A percentile compares a stretch with the other conserved stretches of the same genome.
Conservation (phyloP, 202 grass and related monocot genomes). For the Alloteropsis angusta region DNA sequence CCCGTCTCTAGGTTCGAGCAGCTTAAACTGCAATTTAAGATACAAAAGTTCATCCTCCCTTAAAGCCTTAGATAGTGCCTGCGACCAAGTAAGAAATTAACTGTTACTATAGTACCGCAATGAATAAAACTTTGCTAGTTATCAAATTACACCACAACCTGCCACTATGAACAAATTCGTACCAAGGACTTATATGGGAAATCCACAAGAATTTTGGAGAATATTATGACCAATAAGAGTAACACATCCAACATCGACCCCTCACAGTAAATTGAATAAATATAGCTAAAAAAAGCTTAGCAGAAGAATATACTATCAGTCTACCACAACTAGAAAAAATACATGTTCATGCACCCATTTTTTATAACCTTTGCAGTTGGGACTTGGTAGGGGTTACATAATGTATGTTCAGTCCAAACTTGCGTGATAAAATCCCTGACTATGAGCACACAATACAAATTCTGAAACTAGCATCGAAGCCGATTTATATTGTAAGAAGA, state of each 20-base stretch:
- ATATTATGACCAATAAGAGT: conserved; percentile 15
- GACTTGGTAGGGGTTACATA: neutral
- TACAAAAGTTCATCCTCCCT: conserved; percentile 88
- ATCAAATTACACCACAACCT: conserved; percentile 15
- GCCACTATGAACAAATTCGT: neutral
- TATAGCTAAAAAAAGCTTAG: neutral
- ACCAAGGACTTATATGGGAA: neutral
- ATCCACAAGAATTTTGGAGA: neutral
- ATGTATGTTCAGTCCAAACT: neutral
- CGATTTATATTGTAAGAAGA: neutral
- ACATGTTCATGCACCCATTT: neutral
- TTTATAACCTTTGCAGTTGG: neutral
- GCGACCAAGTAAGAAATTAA: conserved; percentile 15
- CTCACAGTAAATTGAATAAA: conserved; percentile 9
- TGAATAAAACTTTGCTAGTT: neutral
- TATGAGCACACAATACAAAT: neutral
- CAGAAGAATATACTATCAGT: neutral
- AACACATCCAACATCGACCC: neutral
- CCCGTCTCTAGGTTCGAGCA: conserved; percentile 83
- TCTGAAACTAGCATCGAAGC: neutral
- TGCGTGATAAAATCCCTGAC: neutral
- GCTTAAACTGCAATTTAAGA: conserved; percentile 75
- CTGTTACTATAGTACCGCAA: conserved; percentile 14
- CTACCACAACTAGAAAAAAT: neutral
- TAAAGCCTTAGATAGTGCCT: conserved; percentile 90